Evolutionary conservation across 306 rosid species (phyloP), one percentile per base, ranked within the genome.

Genomic region (Quercus engelmannii): DNA sequence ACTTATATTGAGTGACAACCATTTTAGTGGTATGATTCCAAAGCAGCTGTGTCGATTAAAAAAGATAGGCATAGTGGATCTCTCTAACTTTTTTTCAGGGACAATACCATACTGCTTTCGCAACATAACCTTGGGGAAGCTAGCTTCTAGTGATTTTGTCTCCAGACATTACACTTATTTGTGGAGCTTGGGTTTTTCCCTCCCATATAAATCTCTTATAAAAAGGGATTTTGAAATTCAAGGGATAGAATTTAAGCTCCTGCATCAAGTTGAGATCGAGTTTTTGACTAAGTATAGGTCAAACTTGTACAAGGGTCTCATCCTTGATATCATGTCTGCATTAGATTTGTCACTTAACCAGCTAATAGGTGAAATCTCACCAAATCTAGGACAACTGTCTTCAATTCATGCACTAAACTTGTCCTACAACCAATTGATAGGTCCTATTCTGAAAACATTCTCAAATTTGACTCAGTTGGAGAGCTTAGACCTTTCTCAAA

Each of bases 21-120:
- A 23, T 18, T 57, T 76, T 21, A 68, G 54, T 31, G 84, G 84
- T 20, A 19, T 61, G 51, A 71, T 81, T 59, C 80, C 84, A 15
- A 23, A 1, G 41, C 65, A 14, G n/a, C 12, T 75, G 6, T 81
- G 84, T 55, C 21, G 38, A 1, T 76, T 71, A 41, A 68, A 35
- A 23, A 1, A 26, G 0, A 55, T 76, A 5, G 38, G 52, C 28
- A 15, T 79, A n/a, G 0, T 83, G 2, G 78, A 83, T 46, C 54
- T 78, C 1, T 33, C 7, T 0, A 5, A 33, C 38, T 33, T 1
- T 33, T 33, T 33, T 33, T 33, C 38, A 0, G 7, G 38, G 38
- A 33, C 38, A 5, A 33, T 33, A 33, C 38, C 7, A 5, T 33
- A 33, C 5, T 33, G 38, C 38, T 33, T 33, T 1, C 1, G 0